phyloP scores from a whole-genome alignment of 176 grass and related monocot genomes.

The Avena eriantha region DNA sequence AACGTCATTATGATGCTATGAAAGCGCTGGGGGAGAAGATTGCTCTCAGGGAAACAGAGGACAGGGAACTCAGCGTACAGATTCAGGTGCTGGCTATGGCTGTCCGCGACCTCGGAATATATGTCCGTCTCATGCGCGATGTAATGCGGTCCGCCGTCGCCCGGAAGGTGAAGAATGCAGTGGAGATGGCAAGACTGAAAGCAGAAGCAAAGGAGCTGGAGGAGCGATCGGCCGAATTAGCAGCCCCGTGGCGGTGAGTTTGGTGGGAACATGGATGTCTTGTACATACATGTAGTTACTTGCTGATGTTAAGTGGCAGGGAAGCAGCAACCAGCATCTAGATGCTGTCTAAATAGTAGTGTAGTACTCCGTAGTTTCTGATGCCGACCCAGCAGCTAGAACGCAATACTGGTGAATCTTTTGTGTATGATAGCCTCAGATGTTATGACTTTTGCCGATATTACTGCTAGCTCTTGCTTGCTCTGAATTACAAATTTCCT shows the following conservation, averaged over 20 bases:
- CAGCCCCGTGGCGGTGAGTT: conserved; percentile 23
- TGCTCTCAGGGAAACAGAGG: not conserved
- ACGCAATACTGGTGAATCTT: too few species aligned
- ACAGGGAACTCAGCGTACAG: not conserved
- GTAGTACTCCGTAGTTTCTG: too few species aligned
- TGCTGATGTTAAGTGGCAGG: too few species aligned
- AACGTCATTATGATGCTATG: not conserved
- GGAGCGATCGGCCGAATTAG: not conserved
- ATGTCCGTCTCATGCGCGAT: conserved; percentile 15
- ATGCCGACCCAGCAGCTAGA: too few species aligned
- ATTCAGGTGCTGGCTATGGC: conserved; percentile 26
- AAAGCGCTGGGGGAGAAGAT: conserved; percentile 16
- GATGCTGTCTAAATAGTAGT: too few species aligned
- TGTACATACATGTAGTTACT: too few species aligned
- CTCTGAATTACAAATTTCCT: too few species aligned
- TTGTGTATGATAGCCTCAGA: too few species aligned
- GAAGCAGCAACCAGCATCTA: too few species aligned
- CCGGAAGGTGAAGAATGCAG: not conserved
- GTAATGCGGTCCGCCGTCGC: conserved; percentile 6
- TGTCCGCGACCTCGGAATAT: conserved; percentile 19
- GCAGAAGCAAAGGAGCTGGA: conserved; percentile 9
- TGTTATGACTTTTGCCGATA: too few species aligned
- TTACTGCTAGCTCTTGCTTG: too few species aligned
- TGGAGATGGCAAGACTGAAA: conserved; percentile 39
- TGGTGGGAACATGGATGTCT: not conserved